Conservation (phyloP, 495 filamentous ascomycete species). For the Talaromyces adpressus region DNA sequence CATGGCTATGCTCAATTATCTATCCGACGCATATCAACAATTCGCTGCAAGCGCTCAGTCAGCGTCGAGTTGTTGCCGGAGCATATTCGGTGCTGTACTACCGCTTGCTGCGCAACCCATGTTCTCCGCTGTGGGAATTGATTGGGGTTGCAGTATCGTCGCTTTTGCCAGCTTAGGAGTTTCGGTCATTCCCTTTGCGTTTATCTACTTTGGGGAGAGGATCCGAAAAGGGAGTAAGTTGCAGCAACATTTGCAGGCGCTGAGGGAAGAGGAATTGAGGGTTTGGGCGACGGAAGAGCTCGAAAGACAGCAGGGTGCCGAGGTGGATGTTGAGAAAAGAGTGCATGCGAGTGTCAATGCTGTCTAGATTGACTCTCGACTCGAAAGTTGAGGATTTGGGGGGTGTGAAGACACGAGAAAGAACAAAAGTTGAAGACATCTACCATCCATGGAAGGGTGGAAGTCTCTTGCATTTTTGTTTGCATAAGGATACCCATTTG, state of each 20-base stretch:
- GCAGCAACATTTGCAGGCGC: conserved; percentile 30
- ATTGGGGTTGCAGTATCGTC: conserved; percentile 36
- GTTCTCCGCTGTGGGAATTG: conserved; percentile 31
- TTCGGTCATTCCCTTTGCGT: conserved; percentile 27
- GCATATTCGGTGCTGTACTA: conserved; percentile 32
- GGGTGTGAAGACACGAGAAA: neutral
- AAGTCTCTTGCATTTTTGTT: neutral
- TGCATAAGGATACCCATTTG: neutral
- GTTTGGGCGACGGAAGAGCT: neutral
- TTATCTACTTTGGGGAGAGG: conserved; percentile 28
- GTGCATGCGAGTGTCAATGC: neutral
- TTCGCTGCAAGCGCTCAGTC: conserved; percentile 37
- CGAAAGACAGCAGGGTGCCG: neutral
- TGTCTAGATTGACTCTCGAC: neutral
- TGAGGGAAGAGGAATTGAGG: conserved; percentile 20
- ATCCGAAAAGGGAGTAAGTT: conserved; percentile 31
- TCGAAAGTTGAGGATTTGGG: too few species aligned
- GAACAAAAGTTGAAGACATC: neutral
- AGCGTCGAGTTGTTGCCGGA: conserved; percentile 32
- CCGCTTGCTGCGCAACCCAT: conserved; percentile 35
- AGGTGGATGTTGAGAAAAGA: neutral
- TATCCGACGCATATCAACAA: conserved; percentile 38
- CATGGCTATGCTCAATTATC: conserved; percentile 41
- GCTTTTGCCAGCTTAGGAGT: conserved; percentile 32
- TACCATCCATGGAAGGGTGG: too few species aligned